These are phyloP conservation scores for Ustilago cynodontis DNA, from an alignment of 1,284 basidiomycete species.

Conservation along the genomic window DNA sequence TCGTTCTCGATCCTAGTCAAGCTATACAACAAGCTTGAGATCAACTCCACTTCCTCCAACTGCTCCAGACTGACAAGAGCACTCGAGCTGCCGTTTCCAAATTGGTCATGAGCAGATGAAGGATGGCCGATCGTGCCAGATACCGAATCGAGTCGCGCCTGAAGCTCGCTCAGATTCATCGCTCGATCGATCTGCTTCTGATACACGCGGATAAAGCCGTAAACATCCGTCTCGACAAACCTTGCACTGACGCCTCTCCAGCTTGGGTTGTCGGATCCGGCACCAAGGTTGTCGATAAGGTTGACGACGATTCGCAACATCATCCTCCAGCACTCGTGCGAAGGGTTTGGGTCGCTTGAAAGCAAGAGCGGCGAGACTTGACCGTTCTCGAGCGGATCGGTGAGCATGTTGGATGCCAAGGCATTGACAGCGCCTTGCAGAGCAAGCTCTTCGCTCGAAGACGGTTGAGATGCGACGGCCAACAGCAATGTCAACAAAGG, in stretches of 20 bases:
- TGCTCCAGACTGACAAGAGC: constrained; percentile 44
- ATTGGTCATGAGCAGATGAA: constrained; percentile 53
- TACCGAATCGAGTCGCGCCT: constrained; percentile 42
- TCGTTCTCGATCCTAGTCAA: constrained; percentile 47
- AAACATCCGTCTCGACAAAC: constrained; percentile 86
- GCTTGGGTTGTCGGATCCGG: constrained; percentile 29
- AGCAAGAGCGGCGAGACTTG: constrained; percentile 78
- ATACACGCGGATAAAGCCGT: constrained; percentile 86
- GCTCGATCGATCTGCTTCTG: constrained; percentile 82
- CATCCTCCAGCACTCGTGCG: constrained; percentile 83
- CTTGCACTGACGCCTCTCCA: constrained; percentile 75
- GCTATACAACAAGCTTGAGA: constrained; percentile 53
- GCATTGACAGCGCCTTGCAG: constrained; percentile 84
- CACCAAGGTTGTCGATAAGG: constrained; percentile 75
- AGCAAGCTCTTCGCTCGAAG: constrained; percentile 85
- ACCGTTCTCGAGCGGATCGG: constrained; percentile 80
- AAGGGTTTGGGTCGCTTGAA: constrained; percentile 79
- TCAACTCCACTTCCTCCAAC: constrained; percentile 50
- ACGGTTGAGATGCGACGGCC: constrained; percentile 81
- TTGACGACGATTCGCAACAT: constrained; percentile 85
- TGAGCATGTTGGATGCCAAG: constrained; percentile 85
- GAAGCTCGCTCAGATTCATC: constrained; percentile 79
- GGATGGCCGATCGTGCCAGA: constrained; percentile 79
- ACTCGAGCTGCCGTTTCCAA: background rate
- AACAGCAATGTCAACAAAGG: constrained; percentile 86